Conservation (phyloP, 768 basidiomycete species). For the Astraeus odoratus region DNA sequence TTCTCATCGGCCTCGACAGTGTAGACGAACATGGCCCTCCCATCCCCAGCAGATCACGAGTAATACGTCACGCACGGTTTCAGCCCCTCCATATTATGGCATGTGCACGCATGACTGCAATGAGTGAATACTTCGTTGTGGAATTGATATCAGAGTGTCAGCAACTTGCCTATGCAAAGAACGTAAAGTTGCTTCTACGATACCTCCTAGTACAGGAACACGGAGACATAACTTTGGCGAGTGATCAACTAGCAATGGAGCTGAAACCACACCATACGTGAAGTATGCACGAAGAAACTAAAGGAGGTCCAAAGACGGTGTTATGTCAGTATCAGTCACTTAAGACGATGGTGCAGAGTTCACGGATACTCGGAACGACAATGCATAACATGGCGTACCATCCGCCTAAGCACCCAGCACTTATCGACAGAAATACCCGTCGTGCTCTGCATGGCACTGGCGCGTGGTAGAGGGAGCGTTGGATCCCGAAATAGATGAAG, state of each 20-base stretch:
- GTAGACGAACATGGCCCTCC: constrained; percentile 75
- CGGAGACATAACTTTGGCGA: constrained; percentile 55
- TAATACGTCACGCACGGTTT: constrained; percentile 62
- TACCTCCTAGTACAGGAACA: constrained; percentile 46
- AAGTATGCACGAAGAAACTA: constrained; percentile 64
- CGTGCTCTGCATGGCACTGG: no score
- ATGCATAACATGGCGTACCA: constrained; percentile 15
- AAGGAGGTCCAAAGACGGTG: constrained; percentile 18
- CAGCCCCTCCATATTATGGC: constrained; percentile 83
- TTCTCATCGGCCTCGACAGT: constrained; percentile 76
- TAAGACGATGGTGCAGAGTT: neutral
- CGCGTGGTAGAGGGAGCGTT: no score
- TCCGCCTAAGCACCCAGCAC: no score
- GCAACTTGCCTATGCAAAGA: constrained; percentile 68
- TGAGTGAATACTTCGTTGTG: neutral
- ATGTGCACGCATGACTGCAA: neutral
- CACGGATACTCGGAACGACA: constrained; percentile 12
- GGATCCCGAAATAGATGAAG: no score
- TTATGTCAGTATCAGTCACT: neutral
- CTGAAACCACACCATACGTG: constrained; percentile 76
- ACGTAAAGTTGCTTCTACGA: constrained; percentile 71
- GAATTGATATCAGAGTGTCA: neutral
- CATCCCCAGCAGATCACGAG: constrained; percentile 62
- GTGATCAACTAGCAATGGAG: constrained; percentile 69
- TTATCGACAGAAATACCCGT: no score